Evolutionary conservation across 2,329 filamentous ascomycete species (phyloP).

Genomic region (Hypoxylon sp.): DNA sequence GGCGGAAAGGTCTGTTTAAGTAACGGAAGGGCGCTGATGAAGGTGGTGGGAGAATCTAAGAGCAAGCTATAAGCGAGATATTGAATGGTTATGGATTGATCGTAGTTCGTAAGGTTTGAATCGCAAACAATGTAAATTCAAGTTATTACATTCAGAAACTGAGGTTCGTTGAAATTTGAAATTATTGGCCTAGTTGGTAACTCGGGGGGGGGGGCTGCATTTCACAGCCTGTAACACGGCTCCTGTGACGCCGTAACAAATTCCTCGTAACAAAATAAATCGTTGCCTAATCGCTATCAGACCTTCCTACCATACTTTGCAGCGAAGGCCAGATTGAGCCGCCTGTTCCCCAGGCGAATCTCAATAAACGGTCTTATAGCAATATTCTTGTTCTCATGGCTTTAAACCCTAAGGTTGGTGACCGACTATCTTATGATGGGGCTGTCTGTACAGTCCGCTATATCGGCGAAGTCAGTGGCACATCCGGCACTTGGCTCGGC

Average conservation of each 20-base stretch:
- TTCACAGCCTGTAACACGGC: constrained; percentile 10
- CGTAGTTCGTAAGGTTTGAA: not conserved
- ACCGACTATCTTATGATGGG: constrained; percentile 84
- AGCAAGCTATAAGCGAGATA: constrained; percentile 69
- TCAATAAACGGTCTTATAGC: constrained; percentile 8
- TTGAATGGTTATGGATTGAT: not conserved
- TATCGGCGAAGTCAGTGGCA: constrained; percentile 80
- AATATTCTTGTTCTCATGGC: constrained; percentile 54
- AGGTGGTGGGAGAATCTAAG: constrained; percentile 67
- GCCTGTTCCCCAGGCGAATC: constrained; percentile 3
- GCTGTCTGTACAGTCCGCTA: constrained; percentile 88
- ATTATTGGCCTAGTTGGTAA: constrained; percentile 6
- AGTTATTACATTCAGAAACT: not conserved
- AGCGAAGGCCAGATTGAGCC: not conserved
- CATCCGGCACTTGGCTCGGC: constrained; percentile 86
- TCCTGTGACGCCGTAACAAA: constrained; percentile 43
- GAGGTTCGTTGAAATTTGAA: not conserved
- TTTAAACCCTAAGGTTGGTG: constrained; percentile 66
- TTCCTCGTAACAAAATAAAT: constrained; percentile 28
- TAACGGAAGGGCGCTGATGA: constrained; percentile 86
- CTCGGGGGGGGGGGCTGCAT: constrained; percentile 14
- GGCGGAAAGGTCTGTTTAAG: constrained; percentile 87
- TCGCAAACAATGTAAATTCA: constrained; percentile 20
- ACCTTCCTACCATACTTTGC: not conserved
- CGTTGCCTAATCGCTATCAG: constrained; percentile 30